These are phyloP conservation scores for maize (Zea mays) DNA, from an alignment of 176 grass and related monocot species.

Conservation along the genomic window Zm-B73-REFERENCE-NAM-5.0 NC_050099.1:84755501-84756000, in stretches of 20 bases:
- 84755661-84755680: slow-evolving; percentile 25
- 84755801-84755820: slow-evolving; percentile 17
- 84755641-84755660: slow-evolving; percentile 34
- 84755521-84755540: slow-evolving; percentile 38
- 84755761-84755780: slow-evolving; percentile 17
- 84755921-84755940: neutral
- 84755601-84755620: slow-evolving; percentile 29
- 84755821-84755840: neutral
- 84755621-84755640: slow-evolving; percentile 25
- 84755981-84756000: neutral
- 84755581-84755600: neutral
- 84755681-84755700: slow-evolving; percentile 32
- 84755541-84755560: slow-evolving; percentile 4
- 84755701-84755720: slow-evolving; percentile 41
- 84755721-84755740: slow-evolving; percentile 34
- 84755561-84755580: slow-evolving; percentile 36
- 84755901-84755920: neutral
- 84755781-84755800: neutral
- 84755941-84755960: neutral
- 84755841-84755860: neutral
- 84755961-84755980: neutral
- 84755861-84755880: neutral
- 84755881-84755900: neutral
- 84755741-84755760: neutral
- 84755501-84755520: slow-evolving; percentile 25